Percentiles rank a stretch among this genome's conserved stretches.
phyloP scores from a whole-genome alignment of 2,329 filamentous ascomycete species.

The Laburnicola sp. region DNA sequence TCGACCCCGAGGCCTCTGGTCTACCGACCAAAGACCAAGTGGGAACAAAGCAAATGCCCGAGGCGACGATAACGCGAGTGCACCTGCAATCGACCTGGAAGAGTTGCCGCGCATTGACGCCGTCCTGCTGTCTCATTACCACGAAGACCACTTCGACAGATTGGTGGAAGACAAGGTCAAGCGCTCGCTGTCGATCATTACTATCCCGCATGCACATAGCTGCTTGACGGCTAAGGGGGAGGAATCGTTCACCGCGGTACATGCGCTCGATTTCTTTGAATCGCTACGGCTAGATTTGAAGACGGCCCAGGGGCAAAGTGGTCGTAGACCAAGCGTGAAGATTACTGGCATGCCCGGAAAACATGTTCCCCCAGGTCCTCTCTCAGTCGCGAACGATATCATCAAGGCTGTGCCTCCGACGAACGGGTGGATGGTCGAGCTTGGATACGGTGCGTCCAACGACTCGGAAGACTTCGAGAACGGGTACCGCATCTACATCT shows the following conservation, averaged over 20 bases:
- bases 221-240: slow-evolving; percentile 53
- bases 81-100: slow-evolving; percentile 60
- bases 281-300: slow-evolving; percentile 53
- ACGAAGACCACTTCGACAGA: slow-evolving; percentile 62
- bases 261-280: slow-evolving; percentile 61
- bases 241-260: slow-evolving; percentile 59
- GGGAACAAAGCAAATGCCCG: slow-evolving; percentile 42
- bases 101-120: slow-evolving; percentile 62
- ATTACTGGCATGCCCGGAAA: slow-evolving; percentile 68
- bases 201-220: slow-evolving; percentile 62
- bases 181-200: slow-evolving; percentile 63
- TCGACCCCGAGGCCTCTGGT: slow-evolving; percentile 45
- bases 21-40: slow-evolving; percentile 47
- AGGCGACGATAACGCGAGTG: slow-evolving; percentile 50
- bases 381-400: slow-evolving; percentile 52
- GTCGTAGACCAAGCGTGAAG: slow-evolving; percentile 58
- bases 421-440: slow-evolving; percentile 68
- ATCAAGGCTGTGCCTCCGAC: slow-evolving; percentile 63
- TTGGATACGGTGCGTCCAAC: slow-evolving; percentile 54
- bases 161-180: slow-evolving; percentile 56
- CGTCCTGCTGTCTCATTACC: slow-evolving; percentile 66
- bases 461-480: slow-evolving; percentile 44
- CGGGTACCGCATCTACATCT: slow-evolving; percentile 66
- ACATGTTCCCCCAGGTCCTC: slow-evolving; percentile 57
- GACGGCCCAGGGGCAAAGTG: too few relatives aligned